Base-by-base conservation (phyloP, 2,329 filamentous ascomycete species). In the Beauveria rudraprayagi region DNA sequence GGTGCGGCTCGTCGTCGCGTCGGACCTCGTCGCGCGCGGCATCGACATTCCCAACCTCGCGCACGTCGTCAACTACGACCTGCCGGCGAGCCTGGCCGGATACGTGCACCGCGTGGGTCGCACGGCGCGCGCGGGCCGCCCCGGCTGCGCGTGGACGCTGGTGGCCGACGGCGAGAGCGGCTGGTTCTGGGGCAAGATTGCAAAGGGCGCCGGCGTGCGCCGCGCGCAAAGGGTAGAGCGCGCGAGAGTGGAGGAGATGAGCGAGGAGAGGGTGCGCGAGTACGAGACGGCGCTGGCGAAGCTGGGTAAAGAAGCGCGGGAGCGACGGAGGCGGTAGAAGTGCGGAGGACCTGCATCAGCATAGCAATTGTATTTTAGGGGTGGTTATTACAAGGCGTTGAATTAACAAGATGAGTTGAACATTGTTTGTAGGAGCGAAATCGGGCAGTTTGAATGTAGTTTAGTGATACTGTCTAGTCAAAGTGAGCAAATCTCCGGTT, bases 51-150 rank as follows among this genome's bases (percentile, higher is more conserved):
- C 85, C 1, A 82, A 84, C 52, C 82, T 97, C 52, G 86, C 87
- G 41, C 90, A 96, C 70, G 91, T 97, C 52, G 79, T 97, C 74
- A 97, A 96, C 76, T 97, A 97, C 77, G 93, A 97, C 71, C 81
- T 97, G 56, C 93, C 93, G 0, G 82, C 85, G 5, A 92, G 88
- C 68, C 78, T 92, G 40, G 89, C 88, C 6, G 88, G 86, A 26
- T 97, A 97, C 68, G 86, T 97, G 5, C 94, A 97, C 72, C 88
- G 94, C 46, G 91, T 97, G 1, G 93, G 94, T 43, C 86, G 94
- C 61, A 97, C 93, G 1, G 93, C 93, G 0, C 83, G 92, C 71
- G 94, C 91, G 0, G 91, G 89, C 1, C 84, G 85, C 60, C 66
- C 76, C 1, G 93, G 93, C 1, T 81, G 85, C 53, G 91, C 93